Evolutionary conservation across 2,329 filamentous ascomycete genomes (phyloP).

Genomic region (Alternaria sp.): DNA sequence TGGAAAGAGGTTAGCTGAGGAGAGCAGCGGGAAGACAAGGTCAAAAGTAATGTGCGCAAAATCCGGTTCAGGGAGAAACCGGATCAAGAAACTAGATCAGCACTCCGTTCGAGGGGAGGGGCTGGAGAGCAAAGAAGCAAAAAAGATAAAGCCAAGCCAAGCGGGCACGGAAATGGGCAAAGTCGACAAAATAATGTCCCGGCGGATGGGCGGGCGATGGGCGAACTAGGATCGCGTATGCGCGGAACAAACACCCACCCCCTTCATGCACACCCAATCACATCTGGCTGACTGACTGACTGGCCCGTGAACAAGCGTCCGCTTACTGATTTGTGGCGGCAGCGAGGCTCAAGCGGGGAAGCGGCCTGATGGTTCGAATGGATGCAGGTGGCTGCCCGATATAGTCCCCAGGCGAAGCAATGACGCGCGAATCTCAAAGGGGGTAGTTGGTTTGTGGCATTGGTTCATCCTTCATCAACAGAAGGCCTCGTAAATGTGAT

Average conservation of each 20-base stretch:
- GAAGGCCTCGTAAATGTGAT: background rate
- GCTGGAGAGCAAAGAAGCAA: background rate
- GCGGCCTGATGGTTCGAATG: slow-evolving; percentile 22
- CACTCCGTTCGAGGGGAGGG: no score
- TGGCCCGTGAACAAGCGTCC: slow-evolving; percentile 1
- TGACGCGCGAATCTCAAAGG: slow-evolving; percentile 21
- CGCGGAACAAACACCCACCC: background rate
- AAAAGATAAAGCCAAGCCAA: background rate
- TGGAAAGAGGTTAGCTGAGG: slow-evolving; percentile 12
- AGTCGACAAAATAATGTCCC: slow-evolving; percentile 5
- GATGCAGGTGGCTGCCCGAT: slow-evolving; percentile 23
- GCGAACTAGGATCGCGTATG: slow-evolving; percentile 3
- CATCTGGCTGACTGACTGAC: slow-evolving; percentile 5
- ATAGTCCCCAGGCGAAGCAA: slow-evolving; percentile 19
- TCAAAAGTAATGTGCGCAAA: no score
- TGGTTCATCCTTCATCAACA: slow-evolving; percentile 16
- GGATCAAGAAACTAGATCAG: no score
- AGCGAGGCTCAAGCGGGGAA: slow-evolving; percentile 31
- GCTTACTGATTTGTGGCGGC: slow-evolving; percentile 24
- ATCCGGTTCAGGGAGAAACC: no score
- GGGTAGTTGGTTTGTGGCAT: slow-evolving; percentile 19
- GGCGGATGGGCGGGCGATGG: background rate
- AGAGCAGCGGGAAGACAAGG: background rate
- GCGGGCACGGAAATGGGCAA: background rate
- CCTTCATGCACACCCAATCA: slow-evolving; percentile 32